Conservation (phyloP, 352 stramenopile genomes). For the Globisporangium spiculum region DNA sequence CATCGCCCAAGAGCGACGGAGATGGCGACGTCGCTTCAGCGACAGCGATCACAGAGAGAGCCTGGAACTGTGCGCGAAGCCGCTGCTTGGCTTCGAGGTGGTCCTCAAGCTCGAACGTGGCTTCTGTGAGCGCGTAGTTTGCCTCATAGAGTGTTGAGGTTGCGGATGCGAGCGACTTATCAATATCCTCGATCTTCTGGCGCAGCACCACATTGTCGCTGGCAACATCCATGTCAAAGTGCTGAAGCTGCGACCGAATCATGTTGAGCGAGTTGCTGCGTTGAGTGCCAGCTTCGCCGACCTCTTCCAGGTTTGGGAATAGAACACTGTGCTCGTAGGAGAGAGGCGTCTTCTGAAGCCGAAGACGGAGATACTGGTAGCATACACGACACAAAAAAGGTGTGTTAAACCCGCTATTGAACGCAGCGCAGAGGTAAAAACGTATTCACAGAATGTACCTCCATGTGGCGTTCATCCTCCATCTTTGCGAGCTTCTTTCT, state of each 20-base stretch:
- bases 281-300: slow-evolving; percentile 26
- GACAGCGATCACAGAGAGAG: slow-evolving; percentile 40
- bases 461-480: slow-evolving; percentile 65
- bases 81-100: slow-evolving; percentile 36
- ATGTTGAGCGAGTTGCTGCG: slow-evolving; percentile 37
- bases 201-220: slow-evolving; percentile 67
- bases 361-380: slow-evolving; percentile 65
- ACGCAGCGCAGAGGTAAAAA: not conserved
- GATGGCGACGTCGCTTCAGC: slow-evolving; percentile 40
- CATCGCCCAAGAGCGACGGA: slow-evolving; percentile 22
- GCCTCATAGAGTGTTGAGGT: slow-evolving; percentile 47
- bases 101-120: slow-evolving; percentile 64
- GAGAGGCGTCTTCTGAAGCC: slow-evolving; percentile 55
- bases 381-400: not conserved
- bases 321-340: slow-evolving; percentile 62
- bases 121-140: slow-evolving; percentile 64
- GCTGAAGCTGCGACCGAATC: slow-evolving; percentile 59
- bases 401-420: not conserved
- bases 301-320: slow-evolving; percentile 60
- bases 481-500: slow-evolving; percentile 49
- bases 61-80: slow-evolving; percentile 45
- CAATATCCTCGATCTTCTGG: slow-evolving; percentile 71
- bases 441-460: slow-evolving; percentile 32
- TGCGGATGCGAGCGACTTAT: slow-evolving; percentile 51
- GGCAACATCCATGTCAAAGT: slow-evolving; percentile 66